Conservation (phyloP, 768 basidiomycete genomes). For the Boletus tomentosulus region DNA sequence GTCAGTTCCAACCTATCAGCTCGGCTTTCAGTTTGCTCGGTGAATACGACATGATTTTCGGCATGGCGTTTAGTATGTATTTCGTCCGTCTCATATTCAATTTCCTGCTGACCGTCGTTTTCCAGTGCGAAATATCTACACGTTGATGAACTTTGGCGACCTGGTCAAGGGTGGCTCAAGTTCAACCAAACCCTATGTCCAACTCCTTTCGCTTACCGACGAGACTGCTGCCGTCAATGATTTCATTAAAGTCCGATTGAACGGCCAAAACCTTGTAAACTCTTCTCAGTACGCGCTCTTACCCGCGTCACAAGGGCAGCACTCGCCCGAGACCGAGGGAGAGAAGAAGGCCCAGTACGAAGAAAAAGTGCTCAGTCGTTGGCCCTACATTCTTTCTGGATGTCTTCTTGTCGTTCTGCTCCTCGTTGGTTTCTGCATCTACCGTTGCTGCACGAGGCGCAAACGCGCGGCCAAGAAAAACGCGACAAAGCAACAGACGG, state of each 20-base stretch:
- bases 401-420: slow-evolving; percentile 49
- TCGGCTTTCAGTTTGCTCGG: slow-evolving; percentile 73
- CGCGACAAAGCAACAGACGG: slow-evolving; percentile 18
- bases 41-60: slow-evolving; percentile 78
- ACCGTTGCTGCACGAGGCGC: slow-evolving; percentile 56
- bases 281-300: slow-evolving; percentile 56
- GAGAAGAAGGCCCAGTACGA: slow-evolving; percentile 67
- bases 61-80: slow-evolving; percentile 70
- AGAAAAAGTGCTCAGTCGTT: slow-evolving; percentile 61
- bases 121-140: slow-evolving; percentile 75
- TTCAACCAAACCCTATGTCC: slow-evolving; percentile 60
- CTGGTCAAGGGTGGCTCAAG: slow-evolving; percentile 51
- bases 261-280: slow-evolving; percentile 54
- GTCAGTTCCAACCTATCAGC: slow-evolving; percentile 79
- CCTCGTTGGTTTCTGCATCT: slow-evolving; percentile 46
- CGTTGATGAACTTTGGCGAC: slow-evolving; percentile 68
- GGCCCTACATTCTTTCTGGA: slow-evolving; percentile 69
- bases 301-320: slow-evolving; percentile 51
- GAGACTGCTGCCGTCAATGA: slow-evolving; percentile 51
- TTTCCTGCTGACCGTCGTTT: slow-evolving; percentile 3
- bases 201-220: slow-evolving; percentile 61
- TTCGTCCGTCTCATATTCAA: not conserved
- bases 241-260: slow-evolving; percentile 59
- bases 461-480: slow-evolving; percentile 28
- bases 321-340: slow-evolving; percentile 57